Conservation (phyloP, 202 grass and related monocot species). For the Tripidium arundinaceum region DNA sequence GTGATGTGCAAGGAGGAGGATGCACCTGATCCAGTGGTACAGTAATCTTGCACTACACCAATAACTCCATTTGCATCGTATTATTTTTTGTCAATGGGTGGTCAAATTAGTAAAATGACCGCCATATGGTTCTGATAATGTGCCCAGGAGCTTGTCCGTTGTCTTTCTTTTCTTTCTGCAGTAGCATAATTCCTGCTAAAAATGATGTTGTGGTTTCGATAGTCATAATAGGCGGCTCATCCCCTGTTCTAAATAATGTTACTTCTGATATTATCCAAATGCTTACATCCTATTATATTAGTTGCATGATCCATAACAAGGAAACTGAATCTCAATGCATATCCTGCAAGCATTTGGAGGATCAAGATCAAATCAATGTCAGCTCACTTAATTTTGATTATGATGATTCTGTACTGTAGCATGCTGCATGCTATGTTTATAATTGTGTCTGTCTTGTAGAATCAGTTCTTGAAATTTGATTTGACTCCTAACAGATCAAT, state of each 20-base stretch:
- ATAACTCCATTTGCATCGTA: background rate
- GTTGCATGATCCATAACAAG: background rate
- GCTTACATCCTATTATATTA: background rate
- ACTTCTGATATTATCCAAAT: background rate
- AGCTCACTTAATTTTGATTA: background rate
- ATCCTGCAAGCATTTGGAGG: background rate
- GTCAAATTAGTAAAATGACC: background rate
- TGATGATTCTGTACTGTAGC: background rate
- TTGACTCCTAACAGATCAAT: constrained; percentile 70
- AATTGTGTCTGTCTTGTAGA: background rate
- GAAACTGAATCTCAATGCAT: background rate
- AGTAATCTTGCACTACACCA: constrained; percentile 5
- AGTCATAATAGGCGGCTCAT: background rate
- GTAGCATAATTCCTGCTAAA: background rate
- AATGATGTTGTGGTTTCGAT: background rate
- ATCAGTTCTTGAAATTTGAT: background rate
- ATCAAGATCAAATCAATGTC: background rate
- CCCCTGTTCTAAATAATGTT: background rate
- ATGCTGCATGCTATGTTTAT: background rate
- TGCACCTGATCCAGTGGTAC: constrained; percentile 96
- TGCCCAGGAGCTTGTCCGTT: background rate
- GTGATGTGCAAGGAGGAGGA: constrained; percentile 99
- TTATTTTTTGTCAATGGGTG: background rate
- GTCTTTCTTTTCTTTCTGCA: background rate
- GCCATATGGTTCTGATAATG: background rate